Percentiles rank a stretch among this genome's conserved stretches.
These are phyloP conservation scores for Fusarium zealandicum DNA, from an alignment of 2,329 filamentous ascomycete genomes.

Conservation along the genomic window DNA sequence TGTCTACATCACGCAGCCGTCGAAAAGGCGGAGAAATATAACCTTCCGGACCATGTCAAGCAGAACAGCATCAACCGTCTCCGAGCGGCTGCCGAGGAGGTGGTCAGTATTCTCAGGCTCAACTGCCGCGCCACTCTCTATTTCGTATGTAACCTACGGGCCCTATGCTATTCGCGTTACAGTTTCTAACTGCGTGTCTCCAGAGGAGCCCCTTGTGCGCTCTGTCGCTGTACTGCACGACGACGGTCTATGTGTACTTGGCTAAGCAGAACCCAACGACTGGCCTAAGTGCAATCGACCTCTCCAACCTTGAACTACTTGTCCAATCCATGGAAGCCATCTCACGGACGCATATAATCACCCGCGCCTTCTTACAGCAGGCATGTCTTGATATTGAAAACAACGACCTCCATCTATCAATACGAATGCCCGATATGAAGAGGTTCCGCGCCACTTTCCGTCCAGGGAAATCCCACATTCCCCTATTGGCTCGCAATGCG, in stretches of 20 bases:
- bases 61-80: constrained; percentile 76
- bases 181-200: neutral
- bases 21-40: constrained; percentile 79
- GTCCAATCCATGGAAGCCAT: constrained; percentile 80
- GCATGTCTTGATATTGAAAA: constrained; percentile 79
- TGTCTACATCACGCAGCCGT: constrained; percentile 89
- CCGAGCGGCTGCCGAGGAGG: constrained; percentile 81
- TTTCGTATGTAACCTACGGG: constrained; percentile 60
- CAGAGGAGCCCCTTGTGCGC: constrained; percentile 56
- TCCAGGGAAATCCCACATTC: constrained; percentile 50
- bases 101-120: constrained; percentile 82
- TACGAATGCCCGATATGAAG: constrained; percentile 48
- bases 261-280: constrained; percentile 71
- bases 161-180: neutral
- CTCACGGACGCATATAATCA: constrained; percentile 76
- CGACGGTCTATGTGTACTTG: constrained; percentile 82
- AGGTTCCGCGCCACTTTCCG: constrained; percentile 44
- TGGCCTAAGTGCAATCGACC: constrained; percentile 57
- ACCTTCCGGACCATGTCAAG: constrained; percentile 69
- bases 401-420: constrained; percentile 50
- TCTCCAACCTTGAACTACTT: constrained; percentile 73
- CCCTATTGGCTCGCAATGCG: constrained; percentile 56
- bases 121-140: constrained; percentile 73
- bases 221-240: constrained; percentile 85
- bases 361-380: constrained; percentile 85